Conservation (phyloP, 2,329 filamentous ascomycete genomes). For the Sordariomycetes sp. region DNA sequence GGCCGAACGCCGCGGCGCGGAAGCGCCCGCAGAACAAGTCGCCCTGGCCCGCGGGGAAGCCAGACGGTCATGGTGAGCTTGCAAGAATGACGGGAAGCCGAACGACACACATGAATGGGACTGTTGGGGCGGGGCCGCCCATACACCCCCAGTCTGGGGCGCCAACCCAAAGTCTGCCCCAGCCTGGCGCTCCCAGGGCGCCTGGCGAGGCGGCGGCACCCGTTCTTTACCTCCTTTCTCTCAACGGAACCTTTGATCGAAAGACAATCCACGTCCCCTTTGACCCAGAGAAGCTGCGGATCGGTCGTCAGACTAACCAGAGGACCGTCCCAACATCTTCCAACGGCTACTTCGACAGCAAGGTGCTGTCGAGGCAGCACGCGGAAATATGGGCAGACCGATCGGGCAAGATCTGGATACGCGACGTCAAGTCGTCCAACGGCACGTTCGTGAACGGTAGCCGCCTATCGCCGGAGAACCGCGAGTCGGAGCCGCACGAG, state of each 20-base stretch:
- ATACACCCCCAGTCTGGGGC: slow-evolving; percentile 24
- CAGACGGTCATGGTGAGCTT: slow-evolving; percentile 33
- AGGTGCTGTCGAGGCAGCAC: slow-evolving; percentile 90
- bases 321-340: slow-evolving; percentile 83
- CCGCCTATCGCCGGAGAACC: slow-evolving; percentile 81
- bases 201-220: slow-evolving; percentile 52
- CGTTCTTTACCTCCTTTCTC: slow-evolving; percentile 72
- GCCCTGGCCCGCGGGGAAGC: slow-evolving; percentile 34
- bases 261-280: slow-evolving; percentile 93
- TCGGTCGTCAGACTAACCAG: slow-evolving; percentile 92
- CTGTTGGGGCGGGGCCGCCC: slow-evolving; percentile 10
- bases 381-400: slow-evolving; percentile 86
- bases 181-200: slow-evolving; percentile 47
- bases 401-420: slow-evolving; percentile 85
- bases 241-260: slow-evolving; percentile 93
- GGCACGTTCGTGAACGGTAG: slow-evolving; percentile 95
- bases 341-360: slow-evolving; percentile 97
- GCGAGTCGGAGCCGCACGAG: slow-evolving; percentile 92
- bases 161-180: slow-evolving; percentile 22
- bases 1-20: slow-evolving; percentile 27
- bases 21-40: slow-evolving; percentile 38
- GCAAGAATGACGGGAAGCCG: slow-evolving; percentile 28
- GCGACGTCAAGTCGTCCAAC: slow-evolving; percentile 96
- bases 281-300: slow-evolving; percentile 83
- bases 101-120: slow-evolving; percentile 21